Evolutionary conservation across 2,329 filamentous ascomycete genomes (phyloP).

Genomic region (Xylaria arbuscula): DNA sequence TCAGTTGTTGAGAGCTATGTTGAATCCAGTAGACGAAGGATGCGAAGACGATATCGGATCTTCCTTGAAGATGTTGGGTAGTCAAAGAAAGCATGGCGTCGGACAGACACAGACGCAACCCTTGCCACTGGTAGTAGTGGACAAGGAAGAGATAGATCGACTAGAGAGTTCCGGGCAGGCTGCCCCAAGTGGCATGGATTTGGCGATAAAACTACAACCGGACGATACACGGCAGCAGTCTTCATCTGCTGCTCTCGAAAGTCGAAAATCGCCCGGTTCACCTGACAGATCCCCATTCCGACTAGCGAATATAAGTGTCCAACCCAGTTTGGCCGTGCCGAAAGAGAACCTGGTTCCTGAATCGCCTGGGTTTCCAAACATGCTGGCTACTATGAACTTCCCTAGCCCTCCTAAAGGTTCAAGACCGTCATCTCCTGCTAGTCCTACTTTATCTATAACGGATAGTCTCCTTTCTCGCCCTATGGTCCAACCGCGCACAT

Average conservation of each 20-base stretch:
- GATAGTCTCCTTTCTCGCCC: conserved; percentile 21
- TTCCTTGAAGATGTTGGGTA: conserved; percentile 8
- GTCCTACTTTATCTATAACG: conserved; percentile 25
- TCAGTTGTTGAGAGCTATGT: conserved; percentile 23
- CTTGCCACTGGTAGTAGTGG: conserved; percentile 8
- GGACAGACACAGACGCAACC: conserved; percentile 13
- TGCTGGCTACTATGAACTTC: conserved; percentile 47
- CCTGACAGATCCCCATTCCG: conserved; percentile 10
- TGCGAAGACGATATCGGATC: conserved; percentile 7
- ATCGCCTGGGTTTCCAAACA: conserved; percentile 48
- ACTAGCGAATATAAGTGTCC: conserved; percentile 32
- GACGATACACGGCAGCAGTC: conserved; percentile 1
- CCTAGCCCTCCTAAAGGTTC: conserved; percentile 45
- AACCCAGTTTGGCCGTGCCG: conserved; percentile 39
- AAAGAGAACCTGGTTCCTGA: conserved; percentile 41
- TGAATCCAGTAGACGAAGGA: conserved; percentile 27
- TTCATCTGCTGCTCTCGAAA: neutral
- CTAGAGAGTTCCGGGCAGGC: neutral
- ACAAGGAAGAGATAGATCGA: conserved; percentile 12
- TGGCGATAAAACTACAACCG: neutral
- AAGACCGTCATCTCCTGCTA: conserved; percentile 41
- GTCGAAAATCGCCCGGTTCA: conserved; percentile 6
- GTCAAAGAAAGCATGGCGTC: neutral
- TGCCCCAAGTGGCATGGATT: neutral
- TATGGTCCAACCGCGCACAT: conserved; percentile 40